Conservation (phyloP, 2,329 filamentous ascomycete species). For the Colletotrichum cuscutae region DNA sequence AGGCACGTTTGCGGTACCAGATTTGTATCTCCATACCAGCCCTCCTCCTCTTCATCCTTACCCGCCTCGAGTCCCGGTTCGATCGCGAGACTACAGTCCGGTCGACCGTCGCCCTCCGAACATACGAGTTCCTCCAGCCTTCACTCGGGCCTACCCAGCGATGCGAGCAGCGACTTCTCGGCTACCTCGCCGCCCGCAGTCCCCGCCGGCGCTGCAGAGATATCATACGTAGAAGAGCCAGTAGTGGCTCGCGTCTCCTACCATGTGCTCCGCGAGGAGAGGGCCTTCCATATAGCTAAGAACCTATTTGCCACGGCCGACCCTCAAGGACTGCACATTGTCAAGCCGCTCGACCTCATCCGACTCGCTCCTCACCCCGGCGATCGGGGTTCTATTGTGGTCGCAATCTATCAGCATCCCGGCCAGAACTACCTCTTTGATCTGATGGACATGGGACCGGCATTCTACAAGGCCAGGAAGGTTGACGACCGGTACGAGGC, state of each 20-base stretch:
- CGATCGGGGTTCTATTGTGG: slow-evolving; percentile 77
- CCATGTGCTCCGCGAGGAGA: slow-evolving; percentile 84
- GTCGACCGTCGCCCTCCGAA: slow-evolving; percentile 56
- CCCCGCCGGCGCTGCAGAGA: slow-evolving; percentile 54
- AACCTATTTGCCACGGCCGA: slow-evolving; percentile 77
- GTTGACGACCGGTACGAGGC: slow-evolving; percentile 61
- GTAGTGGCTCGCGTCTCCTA: slow-evolving; percentile 86
- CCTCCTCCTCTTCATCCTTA: slow-evolving; percentile 55
- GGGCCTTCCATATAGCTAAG: slow-evolving; percentile 86
- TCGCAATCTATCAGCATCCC: slow-evolving; percentile 83
- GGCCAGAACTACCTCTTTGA: slow-evolving; percentile 78
- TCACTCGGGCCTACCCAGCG: slow-evolving; percentile 45
- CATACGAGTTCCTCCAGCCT: slow-evolving; percentile 47
- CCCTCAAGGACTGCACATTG: slow-evolving; percentile 78
- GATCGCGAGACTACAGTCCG: slow-evolving; percentile 53
- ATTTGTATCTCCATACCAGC: slow-evolving; percentile 60
- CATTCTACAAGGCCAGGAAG: slow-evolving; percentile 70
- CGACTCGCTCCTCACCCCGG: slow-evolving; percentile 74
- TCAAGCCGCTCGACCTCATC: slow-evolving; percentile 83
- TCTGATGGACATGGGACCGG: slow-evolving; percentile 81
- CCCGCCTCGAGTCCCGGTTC: slow-evolving; percentile 56
- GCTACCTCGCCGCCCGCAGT: slow-evolving; percentile 45
- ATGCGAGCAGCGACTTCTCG: slow-evolving; percentile 52
- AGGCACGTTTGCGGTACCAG: slow-evolving; percentile 76
- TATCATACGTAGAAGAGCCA: slow-evolving; percentile 68